Conservation (phyloP, 495 filamentous ascomycete genomes). For the Penicillium lagena region DNA sequence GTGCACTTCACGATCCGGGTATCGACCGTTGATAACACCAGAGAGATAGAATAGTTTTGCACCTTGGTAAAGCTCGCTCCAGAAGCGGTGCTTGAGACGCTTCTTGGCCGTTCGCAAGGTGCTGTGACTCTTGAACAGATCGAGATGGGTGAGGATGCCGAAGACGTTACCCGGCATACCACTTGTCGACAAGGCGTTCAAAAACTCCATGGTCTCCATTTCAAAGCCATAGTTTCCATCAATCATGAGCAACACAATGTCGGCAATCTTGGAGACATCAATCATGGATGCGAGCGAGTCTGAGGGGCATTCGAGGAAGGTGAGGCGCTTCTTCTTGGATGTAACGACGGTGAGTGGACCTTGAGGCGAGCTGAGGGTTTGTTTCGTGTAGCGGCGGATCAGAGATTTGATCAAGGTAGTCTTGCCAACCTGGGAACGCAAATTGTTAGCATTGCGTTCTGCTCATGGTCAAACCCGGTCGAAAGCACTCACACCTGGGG, state of each 20-base stretch:
- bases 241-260: conserved; percentile 95
- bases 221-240: conserved; percentile 98
- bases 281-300: conserved; percentile 90
- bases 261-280: conserved; percentile 90
- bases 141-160: conserved; percentile 91
- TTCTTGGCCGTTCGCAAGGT: conserved; percentile 89
- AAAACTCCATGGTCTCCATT: conserved; percentile 99
- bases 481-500: conserved; percentile 66
- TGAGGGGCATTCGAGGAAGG: conserved; percentile 93
- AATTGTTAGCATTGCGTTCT: conserved; percentile 5
- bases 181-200: conserved; percentile 80
- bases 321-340: conserved; percentile 84
- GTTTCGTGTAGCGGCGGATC: conserved; percentile 90
- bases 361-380: conserved; percentile 79
- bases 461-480: neutral
- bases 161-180: conserved; percentile 99
- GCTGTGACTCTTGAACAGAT: conserved; percentile 89
- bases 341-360: conserved; percentile 94
- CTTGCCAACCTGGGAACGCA: conserved; percentile 48
- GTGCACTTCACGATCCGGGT: conserved; percentile 93
- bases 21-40: conserved; percentile 91
- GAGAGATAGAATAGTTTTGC: conserved; percentile 95
- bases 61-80: conserved; percentile 93
- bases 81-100: conserved; percentile 88
- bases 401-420: conserved; percentile 85